These are phyloP conservation scores for Neotropicomus parvogracilis DNA, from an alignment of 1,284 basidiomycete genomes.

Conservation along the genomic window DNA sequence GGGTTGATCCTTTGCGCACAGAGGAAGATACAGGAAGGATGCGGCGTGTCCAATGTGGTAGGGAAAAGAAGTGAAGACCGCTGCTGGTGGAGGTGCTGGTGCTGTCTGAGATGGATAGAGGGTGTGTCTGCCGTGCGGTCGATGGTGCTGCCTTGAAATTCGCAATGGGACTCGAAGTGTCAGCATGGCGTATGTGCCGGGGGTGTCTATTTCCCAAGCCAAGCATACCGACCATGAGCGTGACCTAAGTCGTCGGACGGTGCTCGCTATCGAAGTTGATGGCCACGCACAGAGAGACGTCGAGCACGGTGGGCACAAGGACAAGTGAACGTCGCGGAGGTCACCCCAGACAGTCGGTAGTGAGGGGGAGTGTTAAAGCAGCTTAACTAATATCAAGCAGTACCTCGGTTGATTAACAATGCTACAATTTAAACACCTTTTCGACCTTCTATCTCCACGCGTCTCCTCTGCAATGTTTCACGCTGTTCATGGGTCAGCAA, in stretches of 20 bases:
- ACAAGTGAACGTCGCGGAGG: background rate
- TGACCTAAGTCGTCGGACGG: background rate
- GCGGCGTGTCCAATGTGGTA: slow-evolving; percentile 62
- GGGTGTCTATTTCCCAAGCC: slow-evolving; percentile 26
- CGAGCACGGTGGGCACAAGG: slow-evolving; percentile 6
- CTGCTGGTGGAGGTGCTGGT: slow-evolving; percentile 2
- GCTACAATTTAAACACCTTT: slow-evolving; percentile 4
- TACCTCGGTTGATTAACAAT: background rate
- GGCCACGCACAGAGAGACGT: slow-evolving; percentile 2
- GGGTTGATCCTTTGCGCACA: slow-evolving; percentile 23
- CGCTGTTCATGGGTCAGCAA: slow-evolving; percentile 40
- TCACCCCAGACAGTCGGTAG: background rate
- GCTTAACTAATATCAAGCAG: slow-evolving; percentile 21
- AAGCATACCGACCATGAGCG: slow-evolving; percentile 39
- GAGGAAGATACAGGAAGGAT: slow-evolving; percentile 31
- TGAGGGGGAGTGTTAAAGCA: background rate
- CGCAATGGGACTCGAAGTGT: slow-evolving; percentile 9
- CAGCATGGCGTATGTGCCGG: slow-evolving; percentile 18
- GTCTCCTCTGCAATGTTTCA: slow-evolving; percentile 59
- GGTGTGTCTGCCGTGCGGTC: slow-evolving; percentile 3
- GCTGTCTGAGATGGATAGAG: background rate
- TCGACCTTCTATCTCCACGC: slow-evolving; percentile 50
- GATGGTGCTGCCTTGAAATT: slow-evolving; percentile 8
- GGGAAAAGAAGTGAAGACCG: slow-evolving; percentile 56
- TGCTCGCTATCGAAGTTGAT: background rate